These are phyloP conservation scores for Aspergillus sp. DNA, from an alignment of 2,329 filamentous ascomycete species.

Conservation along the genomic window DNA sequence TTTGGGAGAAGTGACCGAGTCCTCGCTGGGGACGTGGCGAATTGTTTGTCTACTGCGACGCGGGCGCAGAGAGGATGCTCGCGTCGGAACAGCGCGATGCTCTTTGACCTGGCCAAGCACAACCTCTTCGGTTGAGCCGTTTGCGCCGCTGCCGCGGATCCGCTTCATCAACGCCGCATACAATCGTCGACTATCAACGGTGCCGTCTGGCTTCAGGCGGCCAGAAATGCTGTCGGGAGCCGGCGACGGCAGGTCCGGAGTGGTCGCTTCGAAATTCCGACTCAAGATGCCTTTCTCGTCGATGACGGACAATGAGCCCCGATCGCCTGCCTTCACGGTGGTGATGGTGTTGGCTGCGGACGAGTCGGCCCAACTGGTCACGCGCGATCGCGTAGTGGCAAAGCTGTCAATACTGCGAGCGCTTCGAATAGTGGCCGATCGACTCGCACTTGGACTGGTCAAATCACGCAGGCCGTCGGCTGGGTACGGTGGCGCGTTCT, in stretches of 20 bases:
- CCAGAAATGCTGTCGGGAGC: conserved; percentile 17
- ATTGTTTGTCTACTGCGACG: conserved; percentile 28
- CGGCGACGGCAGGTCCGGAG: background rate
- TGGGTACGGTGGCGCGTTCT: background rate
- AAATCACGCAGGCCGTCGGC: background rate
- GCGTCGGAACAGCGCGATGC: conserved; percentile 30
- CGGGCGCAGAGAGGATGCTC: conserved; percentile 25
- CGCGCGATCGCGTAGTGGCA: conserved; percentile 41
- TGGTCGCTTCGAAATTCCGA: background rate
- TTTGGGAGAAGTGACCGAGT: conserved; percentile 28
- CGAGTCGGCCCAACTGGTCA: conserved; percentile 52
- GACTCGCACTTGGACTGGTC: conserved; percentile 1
- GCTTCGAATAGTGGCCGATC: conserved; percentile 21
- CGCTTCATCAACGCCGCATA: conserved; percentile 46
- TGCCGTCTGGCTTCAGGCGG: conserved; percentile 19
- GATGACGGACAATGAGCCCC: conserved; percentile 44
- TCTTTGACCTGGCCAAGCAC: conserved; percentile 31
- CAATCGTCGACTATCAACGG: conserved; percentile 40
- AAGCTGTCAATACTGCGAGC: conserved; percentile 35
- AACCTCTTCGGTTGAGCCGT: conserved; percentile 24
- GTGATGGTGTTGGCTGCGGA: conserved; percentile 42
- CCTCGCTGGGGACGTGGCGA: conserved; percentile 31
- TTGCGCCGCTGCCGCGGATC: conserved; percentile 28
- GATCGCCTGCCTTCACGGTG: conserved; percentile 32
- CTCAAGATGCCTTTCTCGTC: conserved; percentile 39